Evolutionary conservation across 495 filamentous ascomycete species (phyloP), one percentile per base, ranked within the genome.

Genomic region (Xylaria longipes): DNA sequence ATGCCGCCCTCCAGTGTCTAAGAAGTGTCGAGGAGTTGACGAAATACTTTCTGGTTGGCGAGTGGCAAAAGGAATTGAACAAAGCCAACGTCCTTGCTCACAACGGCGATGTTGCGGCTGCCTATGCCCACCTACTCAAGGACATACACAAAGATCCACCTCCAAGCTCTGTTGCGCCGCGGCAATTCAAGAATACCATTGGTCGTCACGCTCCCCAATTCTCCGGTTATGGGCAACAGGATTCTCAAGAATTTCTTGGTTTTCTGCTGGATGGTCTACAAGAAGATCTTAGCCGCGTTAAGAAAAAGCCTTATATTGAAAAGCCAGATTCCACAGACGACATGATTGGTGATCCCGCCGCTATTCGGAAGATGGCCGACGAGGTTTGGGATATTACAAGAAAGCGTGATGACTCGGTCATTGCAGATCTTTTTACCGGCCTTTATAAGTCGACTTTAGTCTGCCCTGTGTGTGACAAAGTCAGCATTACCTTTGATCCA

Each of bases 401-500:
- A 78, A 90, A 91, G 71, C 90, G 96, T 50, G 97, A 98, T 73
- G 94, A 97, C 77, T 98, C 97, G 4, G 91, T 98, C 48, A 92
- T 97, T 72, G 94, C 92, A 41, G 96, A 99, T 76, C 85, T 99
- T 5, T 98, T 99, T 79, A 94, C 93, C 57, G 96, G 96, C 64
- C 93, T 98, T 85, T 99, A 98, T 86, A 97, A 98, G 83, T 98
- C 95, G 35, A 98, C 95, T 5, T 87, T 99, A 52, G 89, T 94
- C 70, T 99, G 96, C 78, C 97, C 95, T 1, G 88, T 84, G 11
- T 99, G 96, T 78, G 87, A 91, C 68, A 99, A 99, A 83, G 91
- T 97, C 81, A 97, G 94, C 86, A 97, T 99, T 72, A 99, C 96
- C 5, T 98, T 99, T 74, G 96, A 99, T 82, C 96, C 96, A 2